Conservation (phyloP, 176 grass and related monocot genomes). For the Chloris gayana region DNA sequence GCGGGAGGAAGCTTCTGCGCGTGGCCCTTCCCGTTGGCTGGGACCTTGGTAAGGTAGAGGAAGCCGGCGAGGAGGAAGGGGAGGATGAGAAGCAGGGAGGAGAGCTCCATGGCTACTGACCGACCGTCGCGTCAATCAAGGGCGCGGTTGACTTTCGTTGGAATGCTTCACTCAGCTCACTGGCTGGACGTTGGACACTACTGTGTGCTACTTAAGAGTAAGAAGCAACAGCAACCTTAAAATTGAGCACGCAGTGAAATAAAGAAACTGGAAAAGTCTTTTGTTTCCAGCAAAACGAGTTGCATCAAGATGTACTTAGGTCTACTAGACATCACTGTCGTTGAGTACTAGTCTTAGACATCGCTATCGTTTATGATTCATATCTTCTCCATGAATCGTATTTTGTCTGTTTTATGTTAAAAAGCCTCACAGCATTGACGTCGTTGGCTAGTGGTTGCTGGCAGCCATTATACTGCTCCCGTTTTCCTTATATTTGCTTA, state of each 20-base stretch:
- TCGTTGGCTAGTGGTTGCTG: neutral
- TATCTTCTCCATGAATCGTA: neutral
- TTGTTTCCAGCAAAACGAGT: no score
- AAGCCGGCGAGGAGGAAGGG: slow-evolving; percentile 36
- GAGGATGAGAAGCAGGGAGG: slow-evolving; percentile 18
- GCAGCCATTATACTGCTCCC: neutral
- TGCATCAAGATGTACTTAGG: slow-evolving; percentile 16
- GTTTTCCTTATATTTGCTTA: neutral
- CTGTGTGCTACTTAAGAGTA: neutral
- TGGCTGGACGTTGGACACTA: neutral
- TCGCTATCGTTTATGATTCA: neutral
- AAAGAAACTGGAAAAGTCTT: neutral
- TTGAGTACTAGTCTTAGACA: neutral
- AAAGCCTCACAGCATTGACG: neutral
- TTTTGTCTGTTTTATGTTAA: neutral
- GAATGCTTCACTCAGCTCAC: neutral
- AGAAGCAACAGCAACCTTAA: neutral
- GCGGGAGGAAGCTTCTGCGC: slow-evolving; percentile 31
- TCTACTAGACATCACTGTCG: no score
- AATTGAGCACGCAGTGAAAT: neutral
- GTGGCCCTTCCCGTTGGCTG: neutral
- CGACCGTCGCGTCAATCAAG: neutral
- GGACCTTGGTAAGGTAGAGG: slow-evolving; percentile 19
- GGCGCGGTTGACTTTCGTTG: neutral
- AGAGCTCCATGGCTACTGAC: slow-evolving; percentile 29